A percentile compares a stretch with the other conserved stretches of the same genome.
Evolutionary conservation across 345 rosid species (phyloP).

Genomic region (Cochlearia excelsa): DNA sequence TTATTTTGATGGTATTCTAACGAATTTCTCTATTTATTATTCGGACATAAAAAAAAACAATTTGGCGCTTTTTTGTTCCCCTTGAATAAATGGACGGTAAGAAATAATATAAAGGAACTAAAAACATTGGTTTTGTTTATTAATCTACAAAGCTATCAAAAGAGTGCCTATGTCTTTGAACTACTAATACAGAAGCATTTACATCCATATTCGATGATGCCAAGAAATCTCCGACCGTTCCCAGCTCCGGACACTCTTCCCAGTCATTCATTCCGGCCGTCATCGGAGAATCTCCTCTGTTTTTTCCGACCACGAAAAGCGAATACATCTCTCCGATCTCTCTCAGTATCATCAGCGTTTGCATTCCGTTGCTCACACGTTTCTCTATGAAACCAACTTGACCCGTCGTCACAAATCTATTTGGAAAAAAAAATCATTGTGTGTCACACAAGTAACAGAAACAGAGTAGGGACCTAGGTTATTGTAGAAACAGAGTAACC

Average conservation of each 20-base stretch:
- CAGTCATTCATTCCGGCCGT: slow-evolving; percentile 73
- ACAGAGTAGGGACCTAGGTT: no score
- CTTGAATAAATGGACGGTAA: no score
- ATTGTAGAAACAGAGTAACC: no score
- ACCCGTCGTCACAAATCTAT: slow-evolving; percentile 60
- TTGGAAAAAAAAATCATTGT: background rate
- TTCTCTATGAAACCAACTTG: slow-evolving; percentile 56
- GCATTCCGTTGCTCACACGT: slow-evolving; percentile 40
- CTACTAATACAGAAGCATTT: slow-evolving; percentile 59
- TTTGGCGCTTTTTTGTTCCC: no score
- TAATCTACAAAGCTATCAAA: slow-evolving; percentile 33
- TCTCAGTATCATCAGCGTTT: slow-evolving; percentile 48
- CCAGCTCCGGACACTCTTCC: slow-evolving; percentile 91
- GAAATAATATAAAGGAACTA: background rate
- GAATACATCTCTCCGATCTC: slow-evolving; percentile 55
- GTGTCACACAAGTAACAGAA: no score
- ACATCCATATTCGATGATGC: slow-evolving; percentile 57
- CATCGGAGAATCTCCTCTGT: slow-evolving; percentile 45
- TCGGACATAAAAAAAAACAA: no score
- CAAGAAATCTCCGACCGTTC: slow-evolving; percentile 60
- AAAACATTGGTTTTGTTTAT: slow-evolving; percentile 14
- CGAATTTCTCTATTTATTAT: no score
- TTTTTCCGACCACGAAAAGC: slow-evolving; percentile 64
- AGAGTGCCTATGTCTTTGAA: slow-evolving; percentile 59
- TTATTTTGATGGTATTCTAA: no score